phyloP scores from a whole-genome alignment of 352 stramenopile genomes.

The Globisporangium megalacanthum region DNA sequence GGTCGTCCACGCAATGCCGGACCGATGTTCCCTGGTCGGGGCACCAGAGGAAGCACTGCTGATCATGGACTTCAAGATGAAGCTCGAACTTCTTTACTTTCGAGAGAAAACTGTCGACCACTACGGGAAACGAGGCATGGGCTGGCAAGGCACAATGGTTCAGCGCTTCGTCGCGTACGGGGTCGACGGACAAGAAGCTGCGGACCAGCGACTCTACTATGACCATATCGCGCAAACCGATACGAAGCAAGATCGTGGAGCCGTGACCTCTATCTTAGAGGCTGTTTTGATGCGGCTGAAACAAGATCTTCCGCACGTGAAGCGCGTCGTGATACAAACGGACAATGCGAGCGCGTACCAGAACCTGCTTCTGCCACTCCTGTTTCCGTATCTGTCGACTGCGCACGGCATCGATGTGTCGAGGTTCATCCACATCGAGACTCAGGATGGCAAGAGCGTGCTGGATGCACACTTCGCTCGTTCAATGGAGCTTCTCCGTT shows the following conservation, averaged over 20 bases:
- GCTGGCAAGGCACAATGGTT: constrained; percentile 22
- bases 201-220: constrained; percentile 16
- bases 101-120: constrained; percentile 25
- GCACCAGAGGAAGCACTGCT: constrained; percentile 18
- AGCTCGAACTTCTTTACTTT: constrained; percentile 22
- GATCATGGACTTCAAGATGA: constrained; percentile 36
- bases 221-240: constrained; percentile 19
- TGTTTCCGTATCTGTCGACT: constrained; percentile 15
- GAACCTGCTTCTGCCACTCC: constrained; percentile 14
- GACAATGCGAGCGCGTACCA: constrained; percentile 31
- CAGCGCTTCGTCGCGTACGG: constrained; percentile 12
- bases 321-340: constrained; percentile 15
- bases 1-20: not conserved
- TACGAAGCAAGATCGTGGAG: constrained; percentile 21
- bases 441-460: constrained; percentile 19
- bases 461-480: constrained; percentile 23
- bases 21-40: not conserved
- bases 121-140: constrained; percentile 27
- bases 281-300: constrained; percentile 18
- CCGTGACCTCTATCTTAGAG: constrained; percentile 22
- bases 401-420: not conserved
- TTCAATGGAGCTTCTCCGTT: constrained; percentile 10
- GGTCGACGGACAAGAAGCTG: not conserved
- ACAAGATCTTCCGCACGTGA: constrained; percentile 15
- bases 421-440: constrained; percentile 26